These are phyloP conservation scores for Crassisporium funariophilum DNA, from an alignment of 768 basidiomycete species.

Conservation along the genomic window DNA sequence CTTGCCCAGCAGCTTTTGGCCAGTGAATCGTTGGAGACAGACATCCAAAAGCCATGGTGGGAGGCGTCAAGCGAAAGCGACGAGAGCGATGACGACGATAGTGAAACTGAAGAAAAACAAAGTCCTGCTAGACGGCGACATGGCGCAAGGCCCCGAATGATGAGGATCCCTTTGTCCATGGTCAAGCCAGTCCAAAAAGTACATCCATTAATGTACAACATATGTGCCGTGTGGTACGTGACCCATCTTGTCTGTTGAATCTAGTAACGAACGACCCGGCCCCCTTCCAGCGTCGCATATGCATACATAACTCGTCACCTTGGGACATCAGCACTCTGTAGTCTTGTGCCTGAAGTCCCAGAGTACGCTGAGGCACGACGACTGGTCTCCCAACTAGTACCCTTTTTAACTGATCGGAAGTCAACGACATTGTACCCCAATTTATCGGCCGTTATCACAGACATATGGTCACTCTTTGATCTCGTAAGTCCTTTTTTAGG, in stretches of 20 bases:
- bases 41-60: slow-evolving; percentile 77
- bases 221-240: slow-evolving; percentile 67
- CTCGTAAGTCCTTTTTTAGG: slow-evolving; percentile 39
- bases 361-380: slow-evolving; percentile 50
- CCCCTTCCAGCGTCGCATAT: slow-evolving; percentile 60
- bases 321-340: slow-evolving; percentile 57
- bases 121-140: slow-evolving; percentile 22
- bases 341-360: slow-evolving; percentile 36
- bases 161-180: slow-evolving; percentile 48
- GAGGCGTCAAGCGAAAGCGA: slow-evolving; percentile 29
- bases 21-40: slow-evolving; percentile 53
- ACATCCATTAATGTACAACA: slow-evolving; percentile 64
- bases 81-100: slow-evolving; percentile 11
- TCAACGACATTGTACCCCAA: slow-evolving; percentile 56
- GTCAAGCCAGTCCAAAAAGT: slow-evolving; percentile 38
- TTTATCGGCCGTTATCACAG: slow-evolving; percentile 55
- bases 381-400: slow-evolving; percentile 54
- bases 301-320: slow-evolving; percentile 66
- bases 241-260: background rate
- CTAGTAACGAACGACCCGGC: slow-evolving; percentile 3
- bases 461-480: slow-evolving; percentile 66
- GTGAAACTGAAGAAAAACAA: background rate
- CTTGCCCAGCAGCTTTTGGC: slow-evolving; percentile 61
- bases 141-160: slow-evolving; percentile 44
- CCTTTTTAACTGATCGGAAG: slow-evolving; percentile 64